Evolutionary conservation across 2,329 filamentous ascomycete species (phyloP), one percentile per base, ranked within the genome.

Genomic region (Calonectria hongkongensis): DNA sequence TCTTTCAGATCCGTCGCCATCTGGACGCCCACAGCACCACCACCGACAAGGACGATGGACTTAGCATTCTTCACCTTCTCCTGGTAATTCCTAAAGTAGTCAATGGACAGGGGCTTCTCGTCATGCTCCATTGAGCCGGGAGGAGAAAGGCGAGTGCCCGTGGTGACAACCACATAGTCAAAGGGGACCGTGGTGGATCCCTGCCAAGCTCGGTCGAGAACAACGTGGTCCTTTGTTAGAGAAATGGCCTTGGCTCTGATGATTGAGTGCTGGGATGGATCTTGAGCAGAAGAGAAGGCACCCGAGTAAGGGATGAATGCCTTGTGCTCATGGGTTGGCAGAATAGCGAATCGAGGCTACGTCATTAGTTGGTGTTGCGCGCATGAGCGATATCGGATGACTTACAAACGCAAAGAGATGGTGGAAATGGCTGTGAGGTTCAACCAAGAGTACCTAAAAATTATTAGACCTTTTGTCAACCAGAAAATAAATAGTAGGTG

Each of bases 351-450:
- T 10, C 88, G 82, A 0, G 88, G 88, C 78, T 80, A 25, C 8
- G 0, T 41, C 67, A 30, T 58, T 56, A 25, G 65, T 60, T 1
- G 30, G 28, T 3, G 33, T 9, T 9, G 5, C 16, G 63, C 70
- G 48, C 27, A 43, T 13, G 30, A 33, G 65, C 18, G 47, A 9
- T 5, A 27, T 50, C 13, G n/a, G 16, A 3, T n/a, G 2, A 73
- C 78, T 73, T 45, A 80, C 78, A 72, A 90, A 88, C 5, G 78
- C 78, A n/a, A 87, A 90, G 0, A 85, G 81, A 66, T 86, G 87
- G 69, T 89, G 86, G 72, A 89, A 87, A 78, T 90, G 88, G 10
- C 85, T 86, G 70, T 89, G 88, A 65, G 85, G 87, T 73, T 90
- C 88, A 33, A 90, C 80, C 6, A 89, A 74, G 0, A 89, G 74